Conservation (phyloP, 2,329 filamentous ascomycete genomes). For the Raffaelea deltoideospora region DNA sequence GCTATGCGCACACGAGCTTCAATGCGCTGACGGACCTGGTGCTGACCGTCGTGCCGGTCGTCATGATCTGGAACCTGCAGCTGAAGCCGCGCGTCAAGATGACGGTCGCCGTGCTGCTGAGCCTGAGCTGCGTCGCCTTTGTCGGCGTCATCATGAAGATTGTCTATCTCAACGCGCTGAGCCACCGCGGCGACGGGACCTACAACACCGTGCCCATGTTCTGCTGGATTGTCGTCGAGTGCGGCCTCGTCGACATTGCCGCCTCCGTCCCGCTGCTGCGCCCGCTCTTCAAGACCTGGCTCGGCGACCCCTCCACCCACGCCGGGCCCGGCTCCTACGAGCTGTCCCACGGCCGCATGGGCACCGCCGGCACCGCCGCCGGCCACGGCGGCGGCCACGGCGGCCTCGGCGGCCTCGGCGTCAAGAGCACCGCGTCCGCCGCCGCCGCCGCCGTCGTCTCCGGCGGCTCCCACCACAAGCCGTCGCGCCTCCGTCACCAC, state of each 20-base stretch:
- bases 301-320: not conserved
- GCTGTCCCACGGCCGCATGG: not conserved
- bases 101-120: not conserved
- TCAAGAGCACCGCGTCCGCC: slow-evolving; percentile 1
- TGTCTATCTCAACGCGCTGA: slow-evolving; percentile 1
- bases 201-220: slow-evolving; percentile 3
- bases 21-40: slow-evolving; percentile 3
- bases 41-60: not conserved
- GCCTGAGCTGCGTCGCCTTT: slow-evolving; percentile 1
- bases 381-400: not conserved
- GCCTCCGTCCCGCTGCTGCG: not conserved
- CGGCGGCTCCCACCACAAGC: no score
- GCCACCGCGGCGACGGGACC: slow-evolving; percentile 1
- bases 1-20: slow-evolving; percentile 1
- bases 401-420: no score
- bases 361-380: slow-evolving; percentile 4
- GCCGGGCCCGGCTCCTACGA: not conserved
- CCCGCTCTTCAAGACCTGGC: not conserved
- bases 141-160: slow-evolving; percentile 3
- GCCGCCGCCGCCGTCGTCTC: no score
- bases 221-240: slow-evolving; percentile 1
- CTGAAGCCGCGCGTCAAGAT: slow-evolving; percentile 2
- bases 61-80: slow-evolving; percentile 3
- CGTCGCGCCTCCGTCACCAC: no score
- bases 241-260: slow-evolving; percentile 1